phyloP scores from a whole-genome alignment of 169 alveolate genomes.

The Plasmodium falciparum region DNA sequence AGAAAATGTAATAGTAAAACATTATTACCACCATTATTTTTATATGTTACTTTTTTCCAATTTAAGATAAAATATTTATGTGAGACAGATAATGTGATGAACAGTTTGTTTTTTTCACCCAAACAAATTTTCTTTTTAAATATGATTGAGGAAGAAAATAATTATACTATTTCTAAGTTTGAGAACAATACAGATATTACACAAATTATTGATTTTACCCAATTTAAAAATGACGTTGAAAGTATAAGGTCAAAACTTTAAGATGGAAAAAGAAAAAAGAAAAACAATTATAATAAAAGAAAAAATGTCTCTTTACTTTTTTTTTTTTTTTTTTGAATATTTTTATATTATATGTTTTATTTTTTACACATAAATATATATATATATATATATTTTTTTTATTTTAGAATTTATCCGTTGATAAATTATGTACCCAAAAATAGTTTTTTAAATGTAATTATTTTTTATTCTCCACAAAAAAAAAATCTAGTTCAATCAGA shows the following conservation, averaged over 20 bases:
- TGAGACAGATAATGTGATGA: slow-evolving; percentile 37
- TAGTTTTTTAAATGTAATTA: slow-evolving; percentile 64
- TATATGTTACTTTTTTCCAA: slow-evolving; percentile 65
- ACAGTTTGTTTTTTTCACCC: slow-evolving; percentile 39
- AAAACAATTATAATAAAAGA: slow-evolving; percentile 3
- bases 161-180: slow-evolving; percentile 34
- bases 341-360: too few relatives aligned
- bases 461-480: slow-evolving; percentile 62
- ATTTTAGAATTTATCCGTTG: slow-evolving; percentile 42
- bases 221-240: slow-evolving; percentile 48
- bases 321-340: too few relatives aligned
- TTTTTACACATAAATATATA: too few relatives aligned
- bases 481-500: slow-evolving; percentile 33
- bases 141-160: slow-evolving; percentile 49
- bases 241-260: slow-evolving; percentile 23
- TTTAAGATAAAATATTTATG: slow-evolving; percentile 65
- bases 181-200: slow-evolving; percentile 42
- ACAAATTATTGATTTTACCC: slow-evolving; percentile 74
- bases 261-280: background rate
- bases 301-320: background rate
- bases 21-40: slow-evolving; percentile 62
- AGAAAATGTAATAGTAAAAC: slow-evolving; percentile 70
- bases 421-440: slow-evolving; percentile 62
- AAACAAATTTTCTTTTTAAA: slow-evolving; percentile 53
- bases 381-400: background rate